phyloP scores from a whole-genome alignment of 2,329 filamentous ascomycete species.

The Cyclaneusma minus region DNA sequence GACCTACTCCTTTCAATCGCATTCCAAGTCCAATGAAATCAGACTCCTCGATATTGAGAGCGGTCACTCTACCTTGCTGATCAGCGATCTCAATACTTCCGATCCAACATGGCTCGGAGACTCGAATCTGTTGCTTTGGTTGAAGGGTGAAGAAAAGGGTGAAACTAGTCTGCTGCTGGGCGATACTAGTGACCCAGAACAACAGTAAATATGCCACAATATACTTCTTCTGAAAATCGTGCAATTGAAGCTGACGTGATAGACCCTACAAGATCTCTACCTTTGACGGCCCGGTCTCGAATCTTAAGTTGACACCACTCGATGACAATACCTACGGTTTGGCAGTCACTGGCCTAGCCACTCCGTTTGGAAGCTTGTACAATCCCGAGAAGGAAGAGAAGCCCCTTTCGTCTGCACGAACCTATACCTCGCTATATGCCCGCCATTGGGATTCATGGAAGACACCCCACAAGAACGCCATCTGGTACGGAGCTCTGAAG shows the following conservation, averaged over 20 bases:
- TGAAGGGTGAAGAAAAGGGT: constrained; percentile 37
- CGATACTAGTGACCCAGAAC: constrained; percentile 12
- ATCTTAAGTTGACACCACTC: constrained; percentile 39
- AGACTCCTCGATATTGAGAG: constrained; percentile 54
- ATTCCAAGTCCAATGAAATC: constrained; percentile 53
- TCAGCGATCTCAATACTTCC: constrained; percentile 45
- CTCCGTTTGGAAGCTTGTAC: constrained; percentile 52
- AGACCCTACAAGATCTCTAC: constrained; percentile 28
- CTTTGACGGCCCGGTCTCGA: constrained; percentile 39
- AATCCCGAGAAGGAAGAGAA: constrained; percentile 46
- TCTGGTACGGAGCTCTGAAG: constrained; percentile 55
- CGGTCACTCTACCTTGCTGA: constrained; percentile 49
- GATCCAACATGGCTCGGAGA: constrained; percentile 58
- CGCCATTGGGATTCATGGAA: constrained; percentile 74
- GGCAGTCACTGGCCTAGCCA: constrained; percentile 47
- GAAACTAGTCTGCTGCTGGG: constrained; percentile 14
- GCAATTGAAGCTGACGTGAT: too few species aligned
- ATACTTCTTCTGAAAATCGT: constrained; percentile 4
- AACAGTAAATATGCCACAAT: constrained; percentile 9
- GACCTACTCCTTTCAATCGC: constrained; percentile 66
- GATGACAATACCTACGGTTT: constrained; percentile 34
- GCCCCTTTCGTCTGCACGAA: constrained; percentile 45
- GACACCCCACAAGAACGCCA: constrained; percentile 49
- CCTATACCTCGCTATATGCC: constrained; percentile 63
- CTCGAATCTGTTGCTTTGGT: constrained; percentile 14